A percentile compares a stretch with the other conserved stretches of the same genome.
Evolutionary conservation across 2,329 filamentous ascomycete species (phyloP).

Genomic region (Phoma sp.): DNA sequence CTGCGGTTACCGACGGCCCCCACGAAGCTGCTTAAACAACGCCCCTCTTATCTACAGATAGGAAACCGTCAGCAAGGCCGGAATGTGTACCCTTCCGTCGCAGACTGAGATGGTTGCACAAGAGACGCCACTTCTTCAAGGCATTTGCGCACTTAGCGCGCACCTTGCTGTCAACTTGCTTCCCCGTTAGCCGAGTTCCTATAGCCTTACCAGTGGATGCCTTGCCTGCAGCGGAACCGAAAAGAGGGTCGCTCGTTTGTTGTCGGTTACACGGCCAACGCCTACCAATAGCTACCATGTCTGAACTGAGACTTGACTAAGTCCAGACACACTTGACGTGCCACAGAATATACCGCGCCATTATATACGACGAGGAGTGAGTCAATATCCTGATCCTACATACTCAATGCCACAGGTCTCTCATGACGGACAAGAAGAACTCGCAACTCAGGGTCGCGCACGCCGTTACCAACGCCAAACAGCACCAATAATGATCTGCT

Average conservation of each 20-base stretch:
- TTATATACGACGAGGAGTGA: neutral
- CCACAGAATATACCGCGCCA: slow-evolving; percentile 3
- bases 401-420: slow-evolving; percentile 4
- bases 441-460: slow-evolving; percentile 3
- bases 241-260: neutral
- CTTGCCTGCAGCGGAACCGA: neutral
- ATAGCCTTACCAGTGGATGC: slow-evolving; percentile 8
- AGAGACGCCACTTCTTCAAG: neutral
- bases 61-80: neutral
- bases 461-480: slow-evolving; percentile 2
- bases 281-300: neutral
- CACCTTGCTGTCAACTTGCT: slow-evolving; percentile 4
- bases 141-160: slow-evolving; percentile 5
- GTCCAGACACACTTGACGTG: slow-evolving; percentile 7
- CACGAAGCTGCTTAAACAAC: neutral
- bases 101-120: neutral
- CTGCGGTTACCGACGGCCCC: neutral
- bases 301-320: neutral
- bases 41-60: neutral
- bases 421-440: neutral
- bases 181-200: slow-evolving; percentile 4
- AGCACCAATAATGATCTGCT: neutral
- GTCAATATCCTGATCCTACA: neutral
- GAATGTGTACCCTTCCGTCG: neutral
- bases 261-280: slow-evolving; percentile 6